phyloP scores from a whole-genome alignment of 139 green algal species.

The Dunaliella primolecta region DNA sequence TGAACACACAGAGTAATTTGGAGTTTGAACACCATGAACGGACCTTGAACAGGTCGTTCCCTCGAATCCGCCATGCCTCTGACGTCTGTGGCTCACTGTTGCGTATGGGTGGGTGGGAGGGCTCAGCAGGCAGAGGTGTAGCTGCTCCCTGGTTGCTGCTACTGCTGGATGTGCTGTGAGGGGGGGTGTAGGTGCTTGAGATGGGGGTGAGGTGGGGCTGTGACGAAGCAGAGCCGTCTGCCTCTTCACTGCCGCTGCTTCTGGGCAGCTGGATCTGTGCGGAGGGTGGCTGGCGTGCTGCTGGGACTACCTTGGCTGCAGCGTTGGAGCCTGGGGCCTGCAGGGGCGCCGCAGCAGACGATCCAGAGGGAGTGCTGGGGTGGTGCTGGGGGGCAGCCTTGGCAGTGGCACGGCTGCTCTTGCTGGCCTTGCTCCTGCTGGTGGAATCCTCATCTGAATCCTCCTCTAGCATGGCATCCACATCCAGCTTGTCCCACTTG shows the following conservation, averaged over 20 bases:
- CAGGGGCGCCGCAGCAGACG: not conserved
- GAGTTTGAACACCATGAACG: too few species aligned
- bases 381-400: not conserved
- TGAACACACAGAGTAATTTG: too few species aligned
- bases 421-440: not conserved
- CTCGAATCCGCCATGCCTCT: slow-evolving; percentile 53
- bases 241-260: not conserved
- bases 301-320: not conserved
- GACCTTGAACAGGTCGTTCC: slow-evolving; percentile 72
- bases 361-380: too few species aligned
- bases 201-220: not conserved
- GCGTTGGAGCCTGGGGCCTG: slow-evolving; percentile 2
- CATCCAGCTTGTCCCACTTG: slow-evolving; percentile 76
- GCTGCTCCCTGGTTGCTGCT: not conserved
- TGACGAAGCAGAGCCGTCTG: not conserved
- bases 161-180: not conserved
- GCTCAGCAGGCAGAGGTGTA: not conserved
- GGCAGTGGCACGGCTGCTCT: not conserved
- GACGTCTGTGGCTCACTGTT: slow-evolving; percentile 32
- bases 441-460: slow-evolving; percentile 27
- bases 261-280: not conserved
- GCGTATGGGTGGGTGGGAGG: slow-evolving; percentile 24
- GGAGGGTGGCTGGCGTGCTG: slow-evolving; percentile 5
- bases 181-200: not conserved
- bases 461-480: slow-evolving; percentile 49